These are phyloP conservation scores for Tetraselmis chui DNA, from an alignment of 139 green algal genomes.

Conservation along the genomic window DNA sequence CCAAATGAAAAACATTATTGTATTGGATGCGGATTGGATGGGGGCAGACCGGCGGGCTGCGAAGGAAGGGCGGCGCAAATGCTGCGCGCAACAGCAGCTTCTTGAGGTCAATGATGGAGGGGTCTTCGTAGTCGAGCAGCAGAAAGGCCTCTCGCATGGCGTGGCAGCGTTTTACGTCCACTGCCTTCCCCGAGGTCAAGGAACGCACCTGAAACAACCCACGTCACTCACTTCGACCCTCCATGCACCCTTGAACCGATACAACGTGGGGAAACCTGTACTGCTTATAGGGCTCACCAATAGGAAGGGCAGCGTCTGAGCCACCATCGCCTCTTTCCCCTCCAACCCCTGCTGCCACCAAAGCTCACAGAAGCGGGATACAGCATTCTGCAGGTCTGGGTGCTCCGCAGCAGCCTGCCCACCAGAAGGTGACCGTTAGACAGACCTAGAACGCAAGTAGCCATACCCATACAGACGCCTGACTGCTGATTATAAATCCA, in stretches of 20 bases:
- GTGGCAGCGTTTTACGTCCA: slow-evolving; percentile 60
- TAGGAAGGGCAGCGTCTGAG: slow-evolving; percentile 63
- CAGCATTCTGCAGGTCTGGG: slow-evolving; percentile 53
- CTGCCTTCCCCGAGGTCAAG: slow-evolving; percentile 7
- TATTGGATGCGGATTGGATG: too few relatives aligned
- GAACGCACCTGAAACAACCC: background rate
- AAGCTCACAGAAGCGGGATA: slow-evolving; percentile 52
- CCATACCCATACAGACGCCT: too few relatives aligned
- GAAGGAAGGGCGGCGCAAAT: slow-evolving; percentile 60
- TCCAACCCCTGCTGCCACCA: slow-evolving; percentile 55
- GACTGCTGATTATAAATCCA: too few relatives aligned
- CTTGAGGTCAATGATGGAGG: slow-evolving; percentile 51
- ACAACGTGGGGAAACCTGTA: background rate
- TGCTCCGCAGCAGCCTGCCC: slow-evolving; percentile 32
- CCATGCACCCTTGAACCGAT: background rate
- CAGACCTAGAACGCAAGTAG: too few relatives aligned
- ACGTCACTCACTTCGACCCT: slow-evolving; percentile 6
- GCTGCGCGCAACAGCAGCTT: slow-evolving; percentile 55
- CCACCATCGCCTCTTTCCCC: slow-evolving; percentile 46
- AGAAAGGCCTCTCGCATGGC: slow-evolving; percentile 47
- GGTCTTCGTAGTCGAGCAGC: slow-evolving; percentile 73
- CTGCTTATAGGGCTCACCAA: slow-evolving; percentile 31
- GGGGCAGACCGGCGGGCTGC: too few relatives aligned
- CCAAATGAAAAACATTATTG: too few relatives aligned
- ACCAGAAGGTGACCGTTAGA: too few relatives aligned